Evolutionary conservation across 345 rosid species (phyloP), one percentile per base, ranked within the genome.

Genomic region (Ricinus communis): DNA sequence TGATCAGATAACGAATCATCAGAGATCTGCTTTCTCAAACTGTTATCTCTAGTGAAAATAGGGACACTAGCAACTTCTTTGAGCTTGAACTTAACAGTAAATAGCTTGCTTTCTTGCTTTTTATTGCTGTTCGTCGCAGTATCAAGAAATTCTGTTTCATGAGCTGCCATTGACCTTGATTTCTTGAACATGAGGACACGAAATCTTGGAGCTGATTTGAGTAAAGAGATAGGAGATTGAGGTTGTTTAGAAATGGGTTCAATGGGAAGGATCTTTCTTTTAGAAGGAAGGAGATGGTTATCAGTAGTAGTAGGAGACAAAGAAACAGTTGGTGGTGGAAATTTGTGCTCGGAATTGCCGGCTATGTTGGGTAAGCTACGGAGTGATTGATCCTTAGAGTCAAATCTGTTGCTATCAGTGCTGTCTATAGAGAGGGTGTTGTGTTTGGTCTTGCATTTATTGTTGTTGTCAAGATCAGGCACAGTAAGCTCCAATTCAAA

Each of bases 401-500:
- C 78, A 56, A 73, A 74, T 21, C 41, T 30, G 59, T 71, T 65
- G 70, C 69, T 63, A 4, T 70, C 70, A 0, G 18, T 68, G 47
- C 12, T 43, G 49, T 60, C 74, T 56, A 38, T 51, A 61, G 79
- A 51, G 12, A 74, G 51, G 12, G 2, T 40, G 61, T 1, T 16
- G n/a, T n/a, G n/a, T 71, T 22, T 28, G 65, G 45, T 31, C 45
- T 63, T 68, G 76, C 47, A 57, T 45, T 65, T 56, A 14, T 43
- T 73, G 41, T 43, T 73, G 41, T 47, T 55, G 75, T 81, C 80
- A 71, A 60, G 64, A 51, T 78, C 85, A 51, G 86, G 81, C 24
- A 84, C 84, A 77, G 94, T 74, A 60, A 94, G 87, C 82, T 94
- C 90, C 70, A 94, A 72, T 68, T 94, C 98, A 74, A 91, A 86